Base-by-base conservation (phyloP, 2,329 filamentous ascomycete genomes). In the Capronia coronata region DNA sequence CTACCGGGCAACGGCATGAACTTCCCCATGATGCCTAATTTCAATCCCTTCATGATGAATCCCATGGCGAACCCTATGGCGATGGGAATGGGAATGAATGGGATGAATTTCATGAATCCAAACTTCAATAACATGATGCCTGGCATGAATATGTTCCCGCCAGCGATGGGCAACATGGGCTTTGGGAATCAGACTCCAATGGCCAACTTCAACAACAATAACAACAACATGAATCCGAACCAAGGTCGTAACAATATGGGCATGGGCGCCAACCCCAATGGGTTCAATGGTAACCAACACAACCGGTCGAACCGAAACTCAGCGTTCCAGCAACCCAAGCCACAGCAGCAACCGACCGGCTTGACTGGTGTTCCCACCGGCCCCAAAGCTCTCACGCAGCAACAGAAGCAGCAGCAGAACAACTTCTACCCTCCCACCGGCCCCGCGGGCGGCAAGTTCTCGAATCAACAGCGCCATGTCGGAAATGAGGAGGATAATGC, bases 401-500 rank as follows among this genome's bases (percentile, higher is more conserved):
- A 51, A 16, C 47, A 30, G 27, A 45, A 41, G 19, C 41, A 25
- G 25, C 46, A 48, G 16, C 41, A 25, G 25, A 43, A 48, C 13
- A 52, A 50, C 23, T 51, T 55, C 48, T 56, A 58, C 29, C 53
- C 51, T 23, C 45, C 53, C 4, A 51, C 38, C 19, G 54, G 56
- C 9, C 48, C 56, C 16, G 45, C 50, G 8, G 55, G 41, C 2
- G 66, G 67, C 22, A 65, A 65, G 41, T 81, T 80, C 54, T 71
- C 75, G 10, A 81, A 81, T 58, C 79, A 82, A 61, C 78, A 81
- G 61, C 69, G 75, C 47, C 76, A 72, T 19, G 64, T 71, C 29
- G 76, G 77, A 1, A 82, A 77, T 51, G 80, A 81, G 56, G 87
- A 94, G 48, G 89, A 94, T 50, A 87, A 89, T 52, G 87, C 93